Percentiles rank a stretch among this genome's conserved stretches.
phyloP scores from a whole-genome alignment of 176 grass and related monocot species.

The Hordeum marinum region DNA sequence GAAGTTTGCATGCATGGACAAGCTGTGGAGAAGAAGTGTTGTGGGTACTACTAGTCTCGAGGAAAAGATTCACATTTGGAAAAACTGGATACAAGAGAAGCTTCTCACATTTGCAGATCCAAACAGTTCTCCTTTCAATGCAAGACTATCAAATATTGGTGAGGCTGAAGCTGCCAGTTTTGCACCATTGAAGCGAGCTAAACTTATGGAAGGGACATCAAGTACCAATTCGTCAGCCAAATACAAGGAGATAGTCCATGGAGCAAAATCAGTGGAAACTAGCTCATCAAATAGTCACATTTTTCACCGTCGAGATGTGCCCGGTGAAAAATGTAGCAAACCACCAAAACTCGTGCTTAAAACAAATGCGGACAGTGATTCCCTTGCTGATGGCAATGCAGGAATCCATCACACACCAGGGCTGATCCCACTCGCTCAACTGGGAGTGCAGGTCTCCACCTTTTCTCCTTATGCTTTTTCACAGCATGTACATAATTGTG shows the following conservation, averaged over 20 bases:
- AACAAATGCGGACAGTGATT: slow-evolving; percentile 42
- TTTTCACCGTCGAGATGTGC: background rate
- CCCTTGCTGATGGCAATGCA: slow-evolving; percentile 12
- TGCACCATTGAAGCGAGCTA: slow-evolving; percentile 36
- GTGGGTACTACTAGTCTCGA: slow-evolving; percentile 12
- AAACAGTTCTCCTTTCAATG: slow-evolving; percentile 43
- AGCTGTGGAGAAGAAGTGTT: slow-evolving; percentile 32
- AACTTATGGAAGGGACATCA: slow-evolving; percentile 32
- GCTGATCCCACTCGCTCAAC: slow-evolving; percentile 23
- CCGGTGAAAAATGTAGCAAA: slow-evolving; percentile 18
- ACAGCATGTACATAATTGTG: slow-evolving; percentile 20
- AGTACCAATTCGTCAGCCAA: slow-evolving; percentile 24
- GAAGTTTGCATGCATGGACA: slow-evolving; percentile 49
- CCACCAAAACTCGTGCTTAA: slow-evolving; percentile 67
- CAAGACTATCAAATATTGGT: slow-evolving; percentile 11
- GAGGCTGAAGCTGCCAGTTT: slow-evolving; percentile 13
- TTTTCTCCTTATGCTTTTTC: slow-evolving; percentile 36
- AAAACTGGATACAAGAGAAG: slow-evolving; percentile 25
- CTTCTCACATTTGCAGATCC: slow-evolving; percentile 34
- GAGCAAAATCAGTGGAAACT: slow-evolving; percentile 36
- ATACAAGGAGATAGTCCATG: slow-evolving; percentile 27
- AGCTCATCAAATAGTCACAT: slow-evolving; percentile 26
- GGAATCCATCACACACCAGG: slow-evolving; percentile 20
- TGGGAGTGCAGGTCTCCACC: slow-evolving; percentile 21
- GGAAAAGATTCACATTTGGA: slow-evolving; percentile 50